These are phyloP conservation scores for Harringtonia aguacate DNA, from an alignment of 2,329 filamentous ascomycete species.

Conservation along the genomic window DNA sequence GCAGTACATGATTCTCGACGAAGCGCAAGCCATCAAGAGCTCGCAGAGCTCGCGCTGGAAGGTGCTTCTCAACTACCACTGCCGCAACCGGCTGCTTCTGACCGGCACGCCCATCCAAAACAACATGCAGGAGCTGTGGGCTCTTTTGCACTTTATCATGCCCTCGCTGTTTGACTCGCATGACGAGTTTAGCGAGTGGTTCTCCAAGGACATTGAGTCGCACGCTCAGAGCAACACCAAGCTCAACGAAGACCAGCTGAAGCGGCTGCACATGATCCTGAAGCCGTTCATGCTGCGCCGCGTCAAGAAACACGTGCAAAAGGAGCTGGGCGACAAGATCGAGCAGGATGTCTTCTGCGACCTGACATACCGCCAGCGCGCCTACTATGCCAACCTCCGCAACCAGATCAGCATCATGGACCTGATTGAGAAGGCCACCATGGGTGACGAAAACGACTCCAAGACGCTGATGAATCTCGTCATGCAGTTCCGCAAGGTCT, in stretches of 20 bases:
- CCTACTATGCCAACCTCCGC: slow-evolving; percentile 82
- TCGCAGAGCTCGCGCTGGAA: slow-evolving; percentile 96
- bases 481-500: slow-evolving; percentile 99
- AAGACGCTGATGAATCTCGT: slow-evolving; percentile 98
- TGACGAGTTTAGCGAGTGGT: slow-evolving; percentile 90
- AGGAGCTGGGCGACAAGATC: slow-evolving; percentile 97
- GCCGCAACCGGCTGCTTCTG: slow-evolving; percentile 83
- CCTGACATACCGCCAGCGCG: slow-evolving; percentile 88
- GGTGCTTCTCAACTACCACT: slow-evolving; percentile 85
- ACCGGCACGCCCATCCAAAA: slow-evolving; percentile 98
- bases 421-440: slow-evolving; percentile 90
- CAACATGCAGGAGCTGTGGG: slow-evolving; percentile 99
- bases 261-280: slow-evolving; percentile 94
- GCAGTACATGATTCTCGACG: slow-evolving; percentile 99
- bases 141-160: slow-evolving; percentile 98
- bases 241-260: slow-evolving; percentile 94
- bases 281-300: slow-evolving; percentile 99
- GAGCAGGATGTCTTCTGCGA: slow-evolving; percentile 95
- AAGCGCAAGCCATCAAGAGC: slow-evolving; percentile 98
- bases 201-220: slow-evolving; percentile 92
- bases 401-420: slow-evolving; percentile 99
- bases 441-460: slow-evolving; percentile 89
- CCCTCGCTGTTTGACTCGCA: slow-evolving; percentile 94
- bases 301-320: slow-evolving; percentile 99
- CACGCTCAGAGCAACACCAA: slow-evolving; percentile 99